A percentile compares a stretch with the other conserved stretches of the same genome.
These are phyloP conservation scores for Manihot esculenta DNA, from an alignment of 441 rosid species.

Conservation along the genomic window DNA sequence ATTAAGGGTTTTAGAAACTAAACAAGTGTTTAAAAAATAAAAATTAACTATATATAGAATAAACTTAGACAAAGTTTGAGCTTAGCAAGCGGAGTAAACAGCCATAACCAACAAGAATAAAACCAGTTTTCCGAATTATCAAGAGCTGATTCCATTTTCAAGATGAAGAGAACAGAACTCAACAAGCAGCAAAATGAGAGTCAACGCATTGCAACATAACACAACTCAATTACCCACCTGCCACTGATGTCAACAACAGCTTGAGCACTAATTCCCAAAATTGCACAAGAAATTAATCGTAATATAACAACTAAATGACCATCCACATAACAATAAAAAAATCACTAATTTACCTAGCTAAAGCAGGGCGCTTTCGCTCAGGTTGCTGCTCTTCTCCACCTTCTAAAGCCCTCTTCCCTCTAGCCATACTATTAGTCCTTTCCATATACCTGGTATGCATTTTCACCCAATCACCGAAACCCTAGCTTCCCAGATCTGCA, in stretches of 20 bases:
- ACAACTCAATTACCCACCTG: background rate
- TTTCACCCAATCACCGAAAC: conserved; percentile 30
- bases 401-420: conserved; percentile 85
- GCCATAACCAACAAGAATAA: too few relatives aligned
- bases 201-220: conserved; percentile 10
- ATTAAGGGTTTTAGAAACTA: background rate
- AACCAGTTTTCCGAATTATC: background rate
- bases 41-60: background rate
- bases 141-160: background rate
- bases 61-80: background rate
- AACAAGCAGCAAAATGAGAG: conserved; percentile 11
- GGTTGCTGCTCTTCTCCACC: conserved; percentile 67
- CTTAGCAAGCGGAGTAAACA: background rate
- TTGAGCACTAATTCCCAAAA: background rate
- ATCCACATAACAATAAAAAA: background rate
- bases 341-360: conserved; percentile 58
- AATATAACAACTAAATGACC: conserved; percentile 11
- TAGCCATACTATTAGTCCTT: conserved; percentile 74
- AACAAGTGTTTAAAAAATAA: background rate
- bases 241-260: background rate
- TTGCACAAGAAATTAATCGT: background rate
- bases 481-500: conserved; percentile 59
- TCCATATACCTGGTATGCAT: conserved; percentile 82
- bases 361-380: conserved; percentile 88
- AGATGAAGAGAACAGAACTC: background rate